Percentiles rank a stretch among this genome's conserved stretches.
phyloP scores from a whole-genome alignment of 2,329 filamentous ascomycete species.

The Gnomoniopsis sp. region DNA sequence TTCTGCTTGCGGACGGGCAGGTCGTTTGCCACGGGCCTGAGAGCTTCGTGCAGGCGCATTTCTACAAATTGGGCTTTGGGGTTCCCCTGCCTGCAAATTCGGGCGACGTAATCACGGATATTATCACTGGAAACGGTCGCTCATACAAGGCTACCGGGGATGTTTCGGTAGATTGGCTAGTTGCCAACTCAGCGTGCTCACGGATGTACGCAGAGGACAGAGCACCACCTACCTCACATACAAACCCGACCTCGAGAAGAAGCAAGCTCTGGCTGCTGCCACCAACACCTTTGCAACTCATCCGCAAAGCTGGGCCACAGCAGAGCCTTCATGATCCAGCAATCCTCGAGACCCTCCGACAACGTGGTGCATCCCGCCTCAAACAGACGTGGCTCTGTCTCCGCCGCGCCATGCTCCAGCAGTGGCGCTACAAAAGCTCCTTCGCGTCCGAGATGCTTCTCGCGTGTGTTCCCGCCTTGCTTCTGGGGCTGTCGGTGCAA shows the following conservation, averaged over 20 bases:
- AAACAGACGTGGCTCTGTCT: slow-evolving; percentile 53
- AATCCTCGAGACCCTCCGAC: slow-evolving; percentile 38
- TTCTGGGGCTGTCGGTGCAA: slow-evolving; percentile 52
- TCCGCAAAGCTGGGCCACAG: slow-evolving; percentile 36
- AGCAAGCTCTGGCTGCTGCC: background rate
- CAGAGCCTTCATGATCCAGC: slow-evolving; percentile 30
- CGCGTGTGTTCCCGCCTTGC: slow-evolving; percentile 46
- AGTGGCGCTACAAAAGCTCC: slow-evolving; percentile 47
- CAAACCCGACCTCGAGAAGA: slow-evolving; percentile 16
- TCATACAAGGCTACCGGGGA: slow-evolving; percentile 45
- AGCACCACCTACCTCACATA: slow-evolving; percentile 18
- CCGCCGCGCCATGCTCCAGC: slow-evolving; percentile 51
- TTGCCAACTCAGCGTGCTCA: slow-evolving; percentile 42
- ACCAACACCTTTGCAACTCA: slow-evolving; percentile 22
- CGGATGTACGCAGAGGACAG: slow-evolving; percentile 22
- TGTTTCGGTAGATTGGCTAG: slow-evolving; percentile 45
- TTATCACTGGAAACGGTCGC: slow-evolving; percentile 55
- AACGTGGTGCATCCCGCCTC: slow-evolving; percentile 44
- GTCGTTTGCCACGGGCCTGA: slow-evolving; percentile 52
- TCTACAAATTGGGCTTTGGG: slow-evolving; percentile 48
- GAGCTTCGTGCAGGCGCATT: slow-evolving; percentile 41
- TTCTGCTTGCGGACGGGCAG: slow-evolving; percentile 52
- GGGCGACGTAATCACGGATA: slow-evolving; percentile 59
- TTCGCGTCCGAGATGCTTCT: slow-evolving; percentile 54
- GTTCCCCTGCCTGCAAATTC: slow-evolving; percentile 50